Evolutionary conservation across 495 filamentous ascomycete species (phyloP), one percentile per base, ranked within the genome.

Genomic region (Coniosporium apollinis): DNA sequence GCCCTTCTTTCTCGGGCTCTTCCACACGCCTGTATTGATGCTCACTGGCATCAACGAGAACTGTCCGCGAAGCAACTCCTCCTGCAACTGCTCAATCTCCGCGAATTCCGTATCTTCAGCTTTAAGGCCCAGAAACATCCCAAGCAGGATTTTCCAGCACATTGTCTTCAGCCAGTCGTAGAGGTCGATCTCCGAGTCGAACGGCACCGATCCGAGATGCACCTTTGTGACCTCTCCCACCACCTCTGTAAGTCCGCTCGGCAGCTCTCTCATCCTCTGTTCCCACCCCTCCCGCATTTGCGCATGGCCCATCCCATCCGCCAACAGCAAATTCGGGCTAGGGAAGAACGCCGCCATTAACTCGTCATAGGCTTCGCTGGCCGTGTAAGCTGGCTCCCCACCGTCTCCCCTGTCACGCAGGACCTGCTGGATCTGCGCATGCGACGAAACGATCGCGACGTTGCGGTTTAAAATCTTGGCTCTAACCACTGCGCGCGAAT

Each of bases 31-130:
- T 2, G 46, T 42, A 26, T 42, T 49, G n/a, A 56, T 31, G 15
- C 32, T 42, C 14, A 54, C 41, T 8, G 52, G 52, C 9, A 56
- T 43, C 4, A 56, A 22, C 4, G 47, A 51, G 38, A 56, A 56
- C 34, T 56, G 52, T 1, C 52, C 52, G 4, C 52, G 34, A 0
- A 56, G 43, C 1, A 56, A 43, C 25, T 38, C 39, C 28, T 54
- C 52, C 22, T 56, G 52, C 20, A 51, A 29, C 0, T 15, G 11
- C 30, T 44, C 39, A n/a, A 54, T 19, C 1, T 32, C n/a, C 9
- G 22, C 15, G 6, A 11, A 28, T 1, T 46, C 37, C 29, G 25
- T 24, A 28, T 38, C 30, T 7, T 18, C 15, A 4, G 3, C 22
- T 0, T 4, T 11, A 11, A 30, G 21, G 9, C 30, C 22, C 2